These are phyloP conservation scores for Pichia paraexigua DNA, from an alignment of 805 yeast genomes.

Conservation along the genomic window DNA sequence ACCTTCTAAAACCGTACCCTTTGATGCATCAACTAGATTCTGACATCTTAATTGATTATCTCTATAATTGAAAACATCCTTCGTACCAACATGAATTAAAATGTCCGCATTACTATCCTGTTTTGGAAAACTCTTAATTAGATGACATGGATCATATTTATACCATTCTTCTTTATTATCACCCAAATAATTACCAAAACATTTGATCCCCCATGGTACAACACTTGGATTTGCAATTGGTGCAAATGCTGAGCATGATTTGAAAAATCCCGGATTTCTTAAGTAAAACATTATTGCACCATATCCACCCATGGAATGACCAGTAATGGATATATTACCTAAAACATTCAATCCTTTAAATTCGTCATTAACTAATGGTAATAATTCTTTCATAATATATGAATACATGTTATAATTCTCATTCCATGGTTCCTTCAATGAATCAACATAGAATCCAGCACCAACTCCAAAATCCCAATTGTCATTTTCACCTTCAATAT, in stretches of 20 bases:
- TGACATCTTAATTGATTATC: slow-evolving; percentile 65
- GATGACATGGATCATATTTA: slow-evolving; percentile 76
- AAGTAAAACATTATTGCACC: slow-evolving; percentile 73
- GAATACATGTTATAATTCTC: slow-evolving; percentile 79
- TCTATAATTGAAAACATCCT: slow-evolving; percentile 58
- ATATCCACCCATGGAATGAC: slow-evolving; percentile 98
- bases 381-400: slow-evolving; percentile 71
- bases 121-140: slow-evolving; percentile 47
- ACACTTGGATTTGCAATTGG: slow-evolving; percentile 78
- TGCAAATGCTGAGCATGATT: slow-evolving; percentile 81
- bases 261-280: slow-evolving; percentile 62
- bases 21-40: slow-evolving; percentile 52
- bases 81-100: slow-evolving; percentile 75
- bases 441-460: slow-evolving; percentile 91
- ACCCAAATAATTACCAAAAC: slow-evolving; percentile 74
- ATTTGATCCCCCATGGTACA: slow-evolving; percentile 85
- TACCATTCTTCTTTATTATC: slow-evolving; percentile 53
- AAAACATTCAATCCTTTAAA: slow-evolving; percentile 48
- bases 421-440: slow-evolving; percentile 65
- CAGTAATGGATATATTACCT: slow-evolving; percentile 65
- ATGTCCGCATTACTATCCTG: slow-evolving; percentile 40
- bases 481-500: slow-evolving; percentile 57
- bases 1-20: slow-evolving; percentile 50
- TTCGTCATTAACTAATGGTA: slow-evolving; percentile 37
- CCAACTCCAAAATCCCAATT: slow-evolving; percentile 89